Evolutionary conservation across 768 basidiomycete genomes (phyloP).

Genomic region (Mycena crocata): DNA sequence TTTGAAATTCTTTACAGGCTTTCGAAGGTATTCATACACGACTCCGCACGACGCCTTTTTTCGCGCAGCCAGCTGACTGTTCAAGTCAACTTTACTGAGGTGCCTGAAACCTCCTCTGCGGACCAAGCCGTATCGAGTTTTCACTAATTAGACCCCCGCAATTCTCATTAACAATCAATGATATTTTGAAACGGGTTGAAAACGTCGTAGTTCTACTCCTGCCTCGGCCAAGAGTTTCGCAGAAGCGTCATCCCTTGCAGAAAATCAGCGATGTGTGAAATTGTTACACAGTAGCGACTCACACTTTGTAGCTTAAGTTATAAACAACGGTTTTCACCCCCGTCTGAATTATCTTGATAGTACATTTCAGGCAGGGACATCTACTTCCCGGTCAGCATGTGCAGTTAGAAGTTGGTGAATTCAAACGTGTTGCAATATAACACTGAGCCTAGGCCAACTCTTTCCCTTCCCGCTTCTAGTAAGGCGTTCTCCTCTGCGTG

Average conservation of each 20-base stretch:
- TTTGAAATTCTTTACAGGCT: too few species aligned
- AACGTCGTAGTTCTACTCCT: slow-evolving; percentile 82
- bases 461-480: slow-evolving; percentile 91
- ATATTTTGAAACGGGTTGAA: slow-evolving; percentile 58
- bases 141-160: neutral
- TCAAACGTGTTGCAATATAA: slow-evolving; percentile 98
- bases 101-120: too few species aligned
- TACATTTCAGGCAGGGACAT: slow-evolving; percentile 97
- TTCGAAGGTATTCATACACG: too few species aligned
- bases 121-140: too few species aligned
- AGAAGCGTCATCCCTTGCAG: slow-evolving; percentile 84
- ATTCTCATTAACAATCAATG: neutral
- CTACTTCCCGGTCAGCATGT: slow-evolving; percentile 52
- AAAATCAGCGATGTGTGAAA: slow-evolving; percentile 1
- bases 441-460: slow-evolving; percentile 85
- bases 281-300: slow-evolving; percentile 44
- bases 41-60: too few species aligned
- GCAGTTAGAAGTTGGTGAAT: slow-evolving; percentile 6
- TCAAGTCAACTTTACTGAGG: too few species aligned
- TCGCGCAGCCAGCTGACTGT: too few species aligned
- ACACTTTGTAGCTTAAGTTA: slow-evolving; percentile 96
- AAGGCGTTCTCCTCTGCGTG: slow-evolving; percentile 99
- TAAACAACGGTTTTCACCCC: slow-evolving; percentile 95
- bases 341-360: slow-evolving; percentile 96
- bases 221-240: slow-evolving; percentile 83